Conservation (phyloP, 805 yeast genomes). For the Osmozyma mogii region DNA sequence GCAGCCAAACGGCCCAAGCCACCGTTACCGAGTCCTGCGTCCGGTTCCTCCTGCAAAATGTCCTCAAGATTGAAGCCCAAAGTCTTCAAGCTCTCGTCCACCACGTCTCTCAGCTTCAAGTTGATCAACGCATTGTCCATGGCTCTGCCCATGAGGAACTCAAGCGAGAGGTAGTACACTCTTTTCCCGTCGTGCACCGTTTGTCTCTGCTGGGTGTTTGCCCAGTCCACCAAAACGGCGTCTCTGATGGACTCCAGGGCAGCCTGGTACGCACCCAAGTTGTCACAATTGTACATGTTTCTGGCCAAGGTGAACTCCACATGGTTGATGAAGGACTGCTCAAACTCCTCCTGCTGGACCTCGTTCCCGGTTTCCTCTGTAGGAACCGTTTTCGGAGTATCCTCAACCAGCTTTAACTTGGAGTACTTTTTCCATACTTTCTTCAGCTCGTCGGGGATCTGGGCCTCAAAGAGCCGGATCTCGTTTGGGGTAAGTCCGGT, state of each 20-base stretch:
- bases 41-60: constrained; percentile 77
- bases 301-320: constrained; percentile 91
- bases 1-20: constrained; percentile 94
- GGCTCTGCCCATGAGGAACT: constrained; percentile 91
- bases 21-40: constrained; percentile 93
- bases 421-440: constrained; percentile 69
- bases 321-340: constrained; percentile 65
- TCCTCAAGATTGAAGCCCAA: constrained; percentile 88
- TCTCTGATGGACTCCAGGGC: constrained; percentile 75
- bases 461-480: constrained; percentile 71
- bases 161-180: constrained; percentile 78
- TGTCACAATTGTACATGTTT: constrained; percentile 85
- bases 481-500: constrained; percentile 92
- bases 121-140: constrained; percentile 90
- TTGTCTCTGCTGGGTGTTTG: constrained; percentile 84
- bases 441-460: constrained; percentile 73
- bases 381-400: constrained; percentile 7
- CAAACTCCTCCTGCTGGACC: constrained; percentile 47
- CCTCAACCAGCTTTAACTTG: constrained; percentile 28
- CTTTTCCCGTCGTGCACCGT: constrained; percentile 79
- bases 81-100: constrained; percentile 41
- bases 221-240: constrained; percentile 79
- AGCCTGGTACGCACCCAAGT: constrained; percentile 88
- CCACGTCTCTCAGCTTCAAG: constrained; percentile 55
- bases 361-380: constrained; percentile 3